Base-by-base conservation (phyloP, 1,139 yeast species). In the Arxiozyma heterogenica region DNA sequence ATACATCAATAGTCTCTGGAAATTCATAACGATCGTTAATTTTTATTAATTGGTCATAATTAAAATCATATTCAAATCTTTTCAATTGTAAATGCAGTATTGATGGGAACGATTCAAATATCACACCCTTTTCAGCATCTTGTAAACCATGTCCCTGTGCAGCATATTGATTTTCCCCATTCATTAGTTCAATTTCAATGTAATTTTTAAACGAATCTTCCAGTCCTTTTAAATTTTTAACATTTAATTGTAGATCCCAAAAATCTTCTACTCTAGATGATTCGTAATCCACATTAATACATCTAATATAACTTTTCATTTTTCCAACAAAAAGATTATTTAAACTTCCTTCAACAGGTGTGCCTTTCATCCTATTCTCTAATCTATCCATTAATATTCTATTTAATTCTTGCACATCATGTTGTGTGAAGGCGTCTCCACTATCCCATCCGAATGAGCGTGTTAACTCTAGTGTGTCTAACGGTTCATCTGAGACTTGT, bases 201-300 rank as follows among this genome's bases (percentile, higher is more conserved):
- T 93, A 93, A 67, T 90, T 89, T 54, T 81, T 79, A 69, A 93
- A 93, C 0, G 97, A 84, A 51, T 84, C 84, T 58, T 80, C 75
- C 49, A 93, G 76, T 61, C 82, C 82, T 55, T 75, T 77, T 75
- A 90, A 78, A 38, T 93, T 89, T 68, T 88, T 89, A 25, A 93
- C 99, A 65, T 93, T 93, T 61, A 93, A 75, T 69, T 94, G 98
- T 58, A 93, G 86, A 73, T 93, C 98, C 99, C 99, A 93, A 64
- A 88, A 93, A 65, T 94, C 98, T 70, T 93, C 99, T 7, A 79
- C 82, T 59, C 97, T 78, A 2, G 96, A 83, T 25, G 96, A 86
- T 71, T 93, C 98, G 69, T 88, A 93, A 52, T 93, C 91, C n/a
- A 93, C 98, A 68, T 91, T 81, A 51, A 93, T 82, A 73, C 99